Conservation (phyloP, 176 grass and related monocot species). For the Guadua angustifolia region DNA sequence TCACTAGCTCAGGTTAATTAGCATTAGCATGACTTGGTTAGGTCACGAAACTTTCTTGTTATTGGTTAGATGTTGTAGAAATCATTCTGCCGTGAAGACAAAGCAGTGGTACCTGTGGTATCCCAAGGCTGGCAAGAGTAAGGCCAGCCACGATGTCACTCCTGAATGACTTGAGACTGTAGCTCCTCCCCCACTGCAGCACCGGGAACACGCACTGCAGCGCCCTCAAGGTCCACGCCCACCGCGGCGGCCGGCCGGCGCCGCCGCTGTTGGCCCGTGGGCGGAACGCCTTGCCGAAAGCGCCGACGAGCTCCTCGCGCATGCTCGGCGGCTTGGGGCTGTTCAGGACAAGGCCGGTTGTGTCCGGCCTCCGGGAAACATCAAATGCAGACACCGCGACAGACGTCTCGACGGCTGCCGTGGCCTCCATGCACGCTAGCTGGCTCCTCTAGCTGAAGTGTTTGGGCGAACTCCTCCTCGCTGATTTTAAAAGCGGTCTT, state of each 20-base stretch:
- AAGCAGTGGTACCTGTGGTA: slow-evolving; percentile 68
- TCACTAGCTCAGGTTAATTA: background rate
- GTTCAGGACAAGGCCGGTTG: slow-evolving; percentile 48
- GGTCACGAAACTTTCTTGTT: slow-evolving; percentile 3
- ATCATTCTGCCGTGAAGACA: background rate
- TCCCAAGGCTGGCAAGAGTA: slow-evolving; percentile 92
- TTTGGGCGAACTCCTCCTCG: slow-evolving; percentile 70
- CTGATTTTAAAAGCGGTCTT: slow-evolving; percentile 37
- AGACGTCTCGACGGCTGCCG: slow-evolving; percentile 24
- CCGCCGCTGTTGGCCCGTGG: background rate
- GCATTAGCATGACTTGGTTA: background rate
- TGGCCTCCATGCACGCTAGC: slow-evolving; percentile 15
- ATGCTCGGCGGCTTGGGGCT: slow-evolving; percentile 53
- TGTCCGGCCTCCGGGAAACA: slow-evolving; percentile 36
- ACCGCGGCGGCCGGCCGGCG: slow-evolving; percentile 21
- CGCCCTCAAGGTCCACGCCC: slow-evolving; percentile 42
- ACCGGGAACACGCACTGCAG: slow-evolving; percentile 77
- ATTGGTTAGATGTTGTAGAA: background rate
- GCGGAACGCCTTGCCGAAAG: slow-evolving; percentile 53
- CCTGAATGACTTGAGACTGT: slow-evolving; percentile 71
- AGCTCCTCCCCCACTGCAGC: slow-evolving; percentile 82
- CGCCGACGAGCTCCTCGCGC: slow-evolving; percentile 52
- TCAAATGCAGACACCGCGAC: slow-evolving; percentile 41
- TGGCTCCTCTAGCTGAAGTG: slow-evolving; percentile 53
- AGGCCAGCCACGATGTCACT: slow-evolving; percentile 90